Percentiles rank a stretch among this genome's conserved stretches.
phyloP scores from a whole-genome alignment of 805 yeast genomes.

The Pichia insulana region DNA sequence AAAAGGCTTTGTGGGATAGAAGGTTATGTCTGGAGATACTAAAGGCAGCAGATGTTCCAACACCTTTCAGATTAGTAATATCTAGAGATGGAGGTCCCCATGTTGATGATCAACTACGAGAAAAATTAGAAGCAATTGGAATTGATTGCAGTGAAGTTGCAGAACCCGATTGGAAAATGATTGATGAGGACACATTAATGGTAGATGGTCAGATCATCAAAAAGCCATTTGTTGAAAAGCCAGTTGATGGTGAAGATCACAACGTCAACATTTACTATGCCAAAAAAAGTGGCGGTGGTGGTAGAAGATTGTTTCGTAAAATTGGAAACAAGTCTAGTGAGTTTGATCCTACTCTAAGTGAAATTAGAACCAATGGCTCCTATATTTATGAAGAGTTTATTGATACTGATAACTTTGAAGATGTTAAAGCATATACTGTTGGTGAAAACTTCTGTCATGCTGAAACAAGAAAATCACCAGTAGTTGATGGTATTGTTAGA shows the following conservation, averaged over 20 bases:
- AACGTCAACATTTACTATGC: constrained; percentile 90
- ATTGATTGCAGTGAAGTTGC: constrained; percentile 38
- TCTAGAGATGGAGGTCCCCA: constrained; percentile 96
- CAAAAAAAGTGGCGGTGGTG: constrained; percentile 91
- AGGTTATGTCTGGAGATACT: constrained; percentile 73
- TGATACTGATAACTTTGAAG: constrained; percentile 98
- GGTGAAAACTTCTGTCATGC: constrained; percentile 92
- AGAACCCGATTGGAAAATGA: constrained; percentile 82
- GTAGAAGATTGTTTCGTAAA: constrained; percentile 85
- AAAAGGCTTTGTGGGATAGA: constrained; percentile 96
- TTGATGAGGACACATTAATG: constrained; percentile 73
- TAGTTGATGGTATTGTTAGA: constrained; percentile 97
- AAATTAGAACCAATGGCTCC: constrained; percentile 84
- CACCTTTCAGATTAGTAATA: constrained; percentile 82
- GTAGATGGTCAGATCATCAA: constrained; percentile 64
- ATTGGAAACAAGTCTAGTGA: constrained; percentile 97
- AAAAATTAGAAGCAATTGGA: constrained; percentile 52
- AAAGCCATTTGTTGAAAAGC: constrained; percentile 96
- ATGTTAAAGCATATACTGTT: constrained; percentile 96
- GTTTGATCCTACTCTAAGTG: constrained; percentile 69
- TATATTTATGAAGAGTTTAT: constrained; percentile 88
- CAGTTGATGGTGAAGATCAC: constrained; percentile 98
- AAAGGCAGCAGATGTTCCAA: constrained; percentile 76
- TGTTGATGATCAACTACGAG: constrained; percentile 58
- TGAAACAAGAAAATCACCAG: constrained; percentile 96